These are phyloP conservation scores for Aaosphaeria pasadenensis DNA, from an alignment of 2,329 filamentous ascomycete species.

Conservation along the genomic window DNA sequence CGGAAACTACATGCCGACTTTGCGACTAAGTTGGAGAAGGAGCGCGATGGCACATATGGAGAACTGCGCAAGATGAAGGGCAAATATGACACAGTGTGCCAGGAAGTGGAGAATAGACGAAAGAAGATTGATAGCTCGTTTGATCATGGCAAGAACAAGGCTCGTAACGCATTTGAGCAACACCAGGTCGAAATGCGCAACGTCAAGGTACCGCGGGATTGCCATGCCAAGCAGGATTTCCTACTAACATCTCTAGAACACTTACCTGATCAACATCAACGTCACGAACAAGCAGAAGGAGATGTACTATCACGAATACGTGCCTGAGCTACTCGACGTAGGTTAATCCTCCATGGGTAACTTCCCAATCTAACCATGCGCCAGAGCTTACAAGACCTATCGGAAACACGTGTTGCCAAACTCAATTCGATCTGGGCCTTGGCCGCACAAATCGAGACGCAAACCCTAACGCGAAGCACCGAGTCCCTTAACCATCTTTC, in stretches of 20 bases:
- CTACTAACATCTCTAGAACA: conserved; percentile 58
- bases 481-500: conserved; percentile 70
- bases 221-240: neutral
- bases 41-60: conserved; percentile 77
- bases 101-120: conserved; percentile 89
- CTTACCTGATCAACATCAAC: conserved; percentile 94
- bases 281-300: conserved; percentile 98
- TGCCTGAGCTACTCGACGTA: conserved; percentile 90
- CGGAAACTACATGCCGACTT: conserved; percentile 90
- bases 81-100: conserved; percentile 89
- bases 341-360: conserved; percentile 16
- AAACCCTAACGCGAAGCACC: conserved; percentile 71
- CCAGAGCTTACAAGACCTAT: conserved; percentile 79
- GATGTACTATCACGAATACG: conserved; percentile 94
- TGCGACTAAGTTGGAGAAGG: conserved; percentile 81
- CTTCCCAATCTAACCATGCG: neutral
- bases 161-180: conserved; percentile 86
- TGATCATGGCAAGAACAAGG: conserved; percentile 80
- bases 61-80: conserved; percentile 88
- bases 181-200: conserved; percentile 96
- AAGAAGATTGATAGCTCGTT: conserved; percentile 96
- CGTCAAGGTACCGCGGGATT: conserved; percentile 56
- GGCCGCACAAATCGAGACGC: conserved; percentile 75
- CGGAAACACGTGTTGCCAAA: conserved; percentile 80
- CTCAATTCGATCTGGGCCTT: conserved; percentile 83